Conservation (phyloP, 2,329 filamentous ascomycete genomes). For the Pezicula radicicola region DNA sequence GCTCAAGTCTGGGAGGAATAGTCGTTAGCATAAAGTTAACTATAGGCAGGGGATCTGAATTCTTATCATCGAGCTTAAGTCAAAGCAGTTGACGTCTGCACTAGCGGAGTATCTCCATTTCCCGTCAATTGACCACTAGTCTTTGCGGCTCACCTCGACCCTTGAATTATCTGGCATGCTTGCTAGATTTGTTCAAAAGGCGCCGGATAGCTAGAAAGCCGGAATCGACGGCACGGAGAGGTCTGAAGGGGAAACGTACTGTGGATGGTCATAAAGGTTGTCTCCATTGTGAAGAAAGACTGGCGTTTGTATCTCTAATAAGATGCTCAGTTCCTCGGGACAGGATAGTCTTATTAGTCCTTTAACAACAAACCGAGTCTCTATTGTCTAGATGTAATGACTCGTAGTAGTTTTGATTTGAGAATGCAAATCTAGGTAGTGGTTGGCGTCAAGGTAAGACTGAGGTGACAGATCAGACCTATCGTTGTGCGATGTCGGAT, state of each 20-base stretch:
- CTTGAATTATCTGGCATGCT: too few relatives aligned
- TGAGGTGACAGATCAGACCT: neutral
- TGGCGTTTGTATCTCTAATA: constrained; percentile 31
- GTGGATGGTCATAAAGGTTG: constrained; percentile 89
- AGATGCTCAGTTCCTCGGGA: constrained; percentile 28
- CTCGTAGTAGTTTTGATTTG: neutral
- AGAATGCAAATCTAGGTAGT: neutral
- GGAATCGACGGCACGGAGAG: too few relatives aligned
- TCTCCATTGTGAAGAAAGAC: constrained; percentile 58
- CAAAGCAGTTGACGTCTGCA: too few relatives aligned
- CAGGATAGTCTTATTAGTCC: constrained; percentile 3
- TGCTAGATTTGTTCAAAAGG: too few relatives aligned
- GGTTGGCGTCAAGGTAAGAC: neutral
- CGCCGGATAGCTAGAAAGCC: too few relatives aligned
- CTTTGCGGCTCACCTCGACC: too few relatives aligned
- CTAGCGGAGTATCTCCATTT: too few relatives aligned
- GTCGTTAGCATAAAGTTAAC: constrained; percentile 12
- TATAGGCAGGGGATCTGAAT: constrained; percentile 6
- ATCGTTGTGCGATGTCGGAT: neutral
- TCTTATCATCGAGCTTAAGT: neutral
- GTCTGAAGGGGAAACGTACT: constrained; percentile 49
- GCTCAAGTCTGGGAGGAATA: constrained; percentile 57
- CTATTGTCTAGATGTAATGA: neutral
- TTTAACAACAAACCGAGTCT: neutral
- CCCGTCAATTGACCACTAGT: too few relatives aligned